Evolutionary conservation across 2,329 filamentous ascomycete species (phyloP).

Genomic region (Pseudogymnoascus sp.): DNA sequence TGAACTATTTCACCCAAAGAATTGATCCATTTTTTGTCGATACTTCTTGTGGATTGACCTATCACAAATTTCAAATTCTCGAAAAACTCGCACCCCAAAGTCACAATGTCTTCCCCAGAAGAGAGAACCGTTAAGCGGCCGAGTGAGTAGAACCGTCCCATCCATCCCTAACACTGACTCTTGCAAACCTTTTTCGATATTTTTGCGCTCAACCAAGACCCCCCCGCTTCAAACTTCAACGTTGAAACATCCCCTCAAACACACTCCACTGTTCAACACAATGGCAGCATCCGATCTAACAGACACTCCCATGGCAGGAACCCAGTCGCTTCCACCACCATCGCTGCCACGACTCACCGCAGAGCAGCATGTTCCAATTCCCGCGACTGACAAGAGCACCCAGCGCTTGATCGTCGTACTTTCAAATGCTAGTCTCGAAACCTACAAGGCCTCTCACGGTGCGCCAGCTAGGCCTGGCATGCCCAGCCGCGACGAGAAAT

Average conservation of each 20-base stretch:
- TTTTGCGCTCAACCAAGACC: not conserved
- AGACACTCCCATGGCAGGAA: constrained; percentile 49
- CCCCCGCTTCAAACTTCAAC: constrained; percentile 5
- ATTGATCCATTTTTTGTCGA: constrained; percentile 2
- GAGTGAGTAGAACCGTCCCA: constrained; percentile 23
- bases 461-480: constrained; percentile 54
- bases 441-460: constrained; percentile 82
- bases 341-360: constrained; percentile 85
- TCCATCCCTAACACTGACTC: not conserved
- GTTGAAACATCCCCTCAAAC: not conserved
- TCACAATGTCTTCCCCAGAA: constrained; percentile 23
- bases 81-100: not conserved
- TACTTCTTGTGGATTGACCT: not conserved
- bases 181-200: constrained; percentile 2
- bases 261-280: constrained; percentile 3
- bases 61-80: not conserved
- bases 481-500: constrained; percentile 76
- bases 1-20: not conserved
- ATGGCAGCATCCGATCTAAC: constrained; percentile 9
- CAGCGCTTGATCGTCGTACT: constrained; percentile 90
- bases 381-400: constrained; percentile 79
- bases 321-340: constrained; percentile 90
- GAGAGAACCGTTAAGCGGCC: constrained; percentile 24
- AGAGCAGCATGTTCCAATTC: constrained; percentile 81
- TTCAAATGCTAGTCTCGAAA: constrained; percentile 94